Conservation (phyloP, 2,329 filamentous ascomycete genomes). For the Ceratocystis huliohia region DNA sequence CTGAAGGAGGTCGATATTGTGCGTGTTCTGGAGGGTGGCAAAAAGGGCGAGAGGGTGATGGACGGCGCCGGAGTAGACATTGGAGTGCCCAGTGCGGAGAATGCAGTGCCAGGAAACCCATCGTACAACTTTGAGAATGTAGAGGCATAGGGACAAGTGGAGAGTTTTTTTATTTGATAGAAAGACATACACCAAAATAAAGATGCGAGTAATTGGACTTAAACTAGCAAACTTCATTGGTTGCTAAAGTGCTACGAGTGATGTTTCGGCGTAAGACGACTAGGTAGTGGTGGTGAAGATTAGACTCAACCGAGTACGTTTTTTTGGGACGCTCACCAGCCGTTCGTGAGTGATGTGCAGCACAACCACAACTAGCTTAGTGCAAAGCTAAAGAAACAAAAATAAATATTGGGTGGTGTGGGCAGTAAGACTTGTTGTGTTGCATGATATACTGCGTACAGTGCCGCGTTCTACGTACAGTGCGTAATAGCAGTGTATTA, state of each 20-base stretch:
- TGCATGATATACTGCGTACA: neutral
- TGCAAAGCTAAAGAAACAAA: neutral
- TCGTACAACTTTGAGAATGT: conserved; percentile 80
- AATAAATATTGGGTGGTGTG: neutral
- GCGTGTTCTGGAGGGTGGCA: conserved; percentile 55
- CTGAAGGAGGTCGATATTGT: conserved; percentile 61
- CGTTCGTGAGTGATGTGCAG: too few relatives aligned
- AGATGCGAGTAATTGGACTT: too few relatives aligned
- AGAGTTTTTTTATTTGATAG: too few relatives aligned
- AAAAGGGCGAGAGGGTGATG: conserved; percentile 46
- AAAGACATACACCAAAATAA: neutral
- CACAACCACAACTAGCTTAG: neutral
- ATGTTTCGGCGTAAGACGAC: too few relatives aligned
- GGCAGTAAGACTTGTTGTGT: neutral
- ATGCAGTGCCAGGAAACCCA: conserved; percentile 68
- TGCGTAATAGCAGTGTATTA: too few relatives aligned
- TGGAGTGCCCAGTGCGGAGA: conserved; percentile 48
- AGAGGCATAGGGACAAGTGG: neutral
- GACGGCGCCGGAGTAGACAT: conserved; percentile 44
- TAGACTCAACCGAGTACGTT: too few relatives aligned
- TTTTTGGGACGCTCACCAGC: too few relatives aligned
- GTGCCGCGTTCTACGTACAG: neutral
- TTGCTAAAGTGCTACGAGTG: too few relatives aligned
- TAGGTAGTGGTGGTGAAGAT: too few relatives aligned
- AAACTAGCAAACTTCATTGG: too few relatives aligned